phyloP scores from a whole-genome alignment of 441 rosid species.

The Croton setiger region DNA sequence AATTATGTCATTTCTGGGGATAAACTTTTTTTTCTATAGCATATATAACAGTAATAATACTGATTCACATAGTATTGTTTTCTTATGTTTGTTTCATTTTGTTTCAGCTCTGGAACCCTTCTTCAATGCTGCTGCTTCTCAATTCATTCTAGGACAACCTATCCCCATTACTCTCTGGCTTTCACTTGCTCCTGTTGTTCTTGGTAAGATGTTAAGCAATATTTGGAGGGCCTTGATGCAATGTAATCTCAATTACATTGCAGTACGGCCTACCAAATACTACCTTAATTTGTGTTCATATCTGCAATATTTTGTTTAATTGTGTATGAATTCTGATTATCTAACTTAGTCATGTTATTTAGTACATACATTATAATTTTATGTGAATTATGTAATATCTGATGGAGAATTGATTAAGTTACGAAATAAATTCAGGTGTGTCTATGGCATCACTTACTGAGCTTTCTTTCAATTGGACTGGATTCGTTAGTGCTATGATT shows the following conservation, averaged over 20 bases:
- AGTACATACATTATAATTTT: no score
- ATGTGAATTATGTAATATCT: neutral
- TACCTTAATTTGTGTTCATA: neutral
- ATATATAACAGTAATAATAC: no score
- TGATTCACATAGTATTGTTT: neutral
- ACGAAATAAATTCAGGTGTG: constrained; percentile 49
- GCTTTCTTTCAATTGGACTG: constrained; percentile 87
- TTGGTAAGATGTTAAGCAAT: constrained; percentile 40
- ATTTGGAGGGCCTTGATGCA: no score
- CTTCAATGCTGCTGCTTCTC: constrained; percentile 95
- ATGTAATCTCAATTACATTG: no score
- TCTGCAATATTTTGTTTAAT: neutral
- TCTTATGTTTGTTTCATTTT: constrained; percentile 6
- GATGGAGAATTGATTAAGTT: neutral
- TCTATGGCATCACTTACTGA: constrained; percentile 93
- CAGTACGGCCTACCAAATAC: no score
- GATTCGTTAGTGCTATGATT: constrained; percentile 95
- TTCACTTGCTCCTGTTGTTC: constrained; percentile 84
- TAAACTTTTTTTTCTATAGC: no score
- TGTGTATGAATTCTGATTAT: no score
- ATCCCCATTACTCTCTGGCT: constrained; percentile 83
- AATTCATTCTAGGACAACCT: constrained; percentile 75
- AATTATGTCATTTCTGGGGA: neutral
- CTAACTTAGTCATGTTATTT: neutral
- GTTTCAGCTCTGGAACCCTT: constrained; percentile 93